These are phyloP conservation scores for Pleurotus salmoneostramineus DNA, from an alignment of 768 basidiomycete species.

Conservation along the genomic window DNA sequence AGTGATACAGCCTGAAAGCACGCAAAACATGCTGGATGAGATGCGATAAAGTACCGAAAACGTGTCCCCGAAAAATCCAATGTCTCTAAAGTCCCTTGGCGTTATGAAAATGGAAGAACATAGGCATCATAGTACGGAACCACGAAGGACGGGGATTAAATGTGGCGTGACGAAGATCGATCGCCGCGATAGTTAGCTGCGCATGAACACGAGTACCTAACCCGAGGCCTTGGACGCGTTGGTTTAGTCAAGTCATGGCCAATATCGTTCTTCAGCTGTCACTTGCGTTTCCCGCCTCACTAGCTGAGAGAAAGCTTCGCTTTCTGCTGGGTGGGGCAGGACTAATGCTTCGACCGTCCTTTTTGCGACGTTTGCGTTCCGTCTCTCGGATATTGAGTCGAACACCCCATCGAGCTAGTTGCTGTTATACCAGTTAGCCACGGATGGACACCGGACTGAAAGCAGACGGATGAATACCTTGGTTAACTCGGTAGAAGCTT, in stretches of 20 bases:
- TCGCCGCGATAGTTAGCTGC: background rate
- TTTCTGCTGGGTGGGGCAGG: constrained; percentile 6
- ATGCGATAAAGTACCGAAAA: no score
- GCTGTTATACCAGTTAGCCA: constrained; percentile 21
- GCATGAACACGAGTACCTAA: no score
- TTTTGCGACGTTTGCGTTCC: constrained; percentile 48
- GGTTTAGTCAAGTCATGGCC: background rate
- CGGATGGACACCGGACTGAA: background rate
- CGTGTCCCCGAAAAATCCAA: no score
- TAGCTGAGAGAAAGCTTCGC: background rate
- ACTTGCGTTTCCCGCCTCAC: background rate
- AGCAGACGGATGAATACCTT: constrained; percentile 36
- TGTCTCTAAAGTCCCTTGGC: no score
- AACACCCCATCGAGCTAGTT: constrained; percentile 53
- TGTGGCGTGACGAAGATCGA: background rate
- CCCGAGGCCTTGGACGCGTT: background rate
- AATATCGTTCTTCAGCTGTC: background rate
- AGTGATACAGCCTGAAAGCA: no score
- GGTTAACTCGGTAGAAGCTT: constrained; percentile 62
- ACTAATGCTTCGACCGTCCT: constrained; percentile 21
- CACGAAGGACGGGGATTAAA: no score
- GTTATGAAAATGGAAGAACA: no score
- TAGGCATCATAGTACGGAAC: background rate
- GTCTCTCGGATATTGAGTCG: constrained; percentile 57
- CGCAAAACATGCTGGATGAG: no score